Evolutionary conservation across 495 filamentous ascomycete species (phyloP), one percentile per base, ranked within the genome.

Genomic region (Xylaria castorea): DNA sequence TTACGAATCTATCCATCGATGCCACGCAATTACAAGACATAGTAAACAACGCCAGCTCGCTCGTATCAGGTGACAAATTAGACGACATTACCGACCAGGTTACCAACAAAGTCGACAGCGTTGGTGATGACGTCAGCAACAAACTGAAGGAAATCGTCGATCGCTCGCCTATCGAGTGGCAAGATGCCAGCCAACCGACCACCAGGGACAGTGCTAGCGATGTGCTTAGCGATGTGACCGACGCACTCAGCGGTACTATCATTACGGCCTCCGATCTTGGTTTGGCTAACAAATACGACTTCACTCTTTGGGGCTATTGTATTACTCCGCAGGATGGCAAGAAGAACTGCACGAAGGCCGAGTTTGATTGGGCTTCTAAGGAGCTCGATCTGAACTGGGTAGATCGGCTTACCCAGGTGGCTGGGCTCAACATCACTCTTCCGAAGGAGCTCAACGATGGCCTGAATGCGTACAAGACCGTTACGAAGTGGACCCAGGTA

Each of bases 271-370:
- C 79, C 1, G 84, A 90, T 12, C 84, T 91, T 34, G 85, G 87
- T 32, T 84, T 98, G 55, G 86, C 85, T 66, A 91, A 97, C 80
- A 88, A 90, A 77, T 98, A 98, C 87, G 87, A 89, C 65, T 86
- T 97, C 78, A 88, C 88, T 73, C 85, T 99, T 36, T 97, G 92
- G 92, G 92, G 92, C 78, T 98, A 94, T 88, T 98, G 96, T 85
- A 84, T 87, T 57, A 83, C 81, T 6, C 75, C 79, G 11, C 75
- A 84, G 51, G 83, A 83, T 46, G 85, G 84, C 71, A 80, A 84
- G 38, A 82, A 85, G 66, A 83, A 76, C 68, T 90, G 91, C 83
- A 87, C 82, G 46, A 85, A 92, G 81, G 80, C 88, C 5, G 80
- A 89, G 71, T 98, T 92, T 85, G 88, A 90, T 85, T 97, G 94